phyloP scores from a whole-genome alignment of 2,329 filamentous ascomycete species.

The Verticillium nubilum region DNA sequence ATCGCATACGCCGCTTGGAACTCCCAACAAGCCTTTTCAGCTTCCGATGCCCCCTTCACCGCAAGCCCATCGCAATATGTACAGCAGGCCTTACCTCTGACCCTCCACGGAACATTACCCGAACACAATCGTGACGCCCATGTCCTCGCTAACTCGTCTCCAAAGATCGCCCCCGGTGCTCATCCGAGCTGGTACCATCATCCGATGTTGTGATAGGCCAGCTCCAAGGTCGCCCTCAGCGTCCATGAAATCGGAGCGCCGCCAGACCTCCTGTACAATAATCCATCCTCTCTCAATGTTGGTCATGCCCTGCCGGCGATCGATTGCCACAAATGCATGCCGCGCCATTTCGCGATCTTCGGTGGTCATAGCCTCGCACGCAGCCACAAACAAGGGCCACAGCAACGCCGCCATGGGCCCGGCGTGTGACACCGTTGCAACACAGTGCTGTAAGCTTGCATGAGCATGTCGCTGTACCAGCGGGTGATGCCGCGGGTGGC shows the following conservation, averaged over 20 bases:
- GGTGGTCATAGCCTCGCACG: conserved; percentile 49
- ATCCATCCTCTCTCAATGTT: conserved; percentile 59
- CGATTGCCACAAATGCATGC: conserved; percentile 46
- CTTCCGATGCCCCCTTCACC: background rate
- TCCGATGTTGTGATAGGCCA: background rate
- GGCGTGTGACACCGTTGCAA: conserved; percentile 45
- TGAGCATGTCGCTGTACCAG: conserved; percentile 50
- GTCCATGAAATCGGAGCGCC: conserved; percentile 37
- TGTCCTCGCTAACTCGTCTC: conserved; percentile 52
- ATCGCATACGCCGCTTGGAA: background rate
- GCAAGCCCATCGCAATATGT: background rate
- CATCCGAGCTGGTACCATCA: conserved; percentile 6
- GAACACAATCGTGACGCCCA: conserved; percentile 55
- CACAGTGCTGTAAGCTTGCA: conserved; percentile 46
- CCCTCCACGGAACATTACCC: conserved; percentile 33
- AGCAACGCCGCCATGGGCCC: conserved; percentile 60
- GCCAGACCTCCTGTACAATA: conserved; percentile 58
- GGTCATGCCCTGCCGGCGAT: conserved; percentile 56
- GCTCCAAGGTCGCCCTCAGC: background rate
- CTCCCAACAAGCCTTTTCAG: background rate
- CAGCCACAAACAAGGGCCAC: conserved; percentile 60
- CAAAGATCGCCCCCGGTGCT: conserved; percentile 37
- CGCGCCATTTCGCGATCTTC: conserved; percentile 47
- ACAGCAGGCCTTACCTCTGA: background rate
- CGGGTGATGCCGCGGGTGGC: conserved; percentile 37